Conservation (phyloP, 2,329 filamentous ascomycete species). For the Botryotinia globosa region DNA sequence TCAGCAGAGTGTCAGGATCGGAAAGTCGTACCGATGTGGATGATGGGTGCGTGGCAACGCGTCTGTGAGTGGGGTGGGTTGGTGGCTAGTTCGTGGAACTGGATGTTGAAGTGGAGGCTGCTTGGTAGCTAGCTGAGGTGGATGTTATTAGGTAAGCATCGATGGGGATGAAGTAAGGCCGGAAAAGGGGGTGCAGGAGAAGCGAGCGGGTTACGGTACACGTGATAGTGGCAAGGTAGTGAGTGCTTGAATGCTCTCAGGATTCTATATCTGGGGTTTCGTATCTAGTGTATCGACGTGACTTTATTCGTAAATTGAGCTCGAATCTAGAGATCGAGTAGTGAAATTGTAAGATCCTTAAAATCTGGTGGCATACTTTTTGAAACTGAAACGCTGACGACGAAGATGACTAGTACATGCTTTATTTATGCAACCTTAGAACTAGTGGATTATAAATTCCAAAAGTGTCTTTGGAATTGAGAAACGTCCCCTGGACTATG, state of each 20-base stretch:
- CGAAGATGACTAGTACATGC: neutral
- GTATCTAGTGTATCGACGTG: neutral
- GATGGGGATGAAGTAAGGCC: neutral
- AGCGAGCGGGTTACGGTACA: neutral
- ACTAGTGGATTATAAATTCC: neutral
- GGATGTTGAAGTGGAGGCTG: neutral
- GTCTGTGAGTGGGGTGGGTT: neutral
- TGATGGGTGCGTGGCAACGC: neutral
- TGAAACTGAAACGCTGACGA: neutral
- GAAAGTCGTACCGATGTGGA: neutral
- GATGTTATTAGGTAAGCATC: neutral
- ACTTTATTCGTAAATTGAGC: neutral
- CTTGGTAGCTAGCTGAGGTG: neutral
- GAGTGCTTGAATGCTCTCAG: neutral
- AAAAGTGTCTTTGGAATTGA: neutral
- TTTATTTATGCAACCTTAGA: neutral
- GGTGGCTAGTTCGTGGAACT: neutral
- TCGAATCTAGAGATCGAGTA: neutral
- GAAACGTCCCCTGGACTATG: neutral
- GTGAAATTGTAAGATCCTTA: neutral
- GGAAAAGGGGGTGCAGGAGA: neutral
- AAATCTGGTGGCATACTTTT: neutral
- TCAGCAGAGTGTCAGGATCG: neutral
- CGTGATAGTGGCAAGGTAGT: neutral
- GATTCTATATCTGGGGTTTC: neutral